phyloP scores from a whole-genome alignment of 2,329 filamentous ascomycete species.

The Beauveria pseudobassiana region DNA sequence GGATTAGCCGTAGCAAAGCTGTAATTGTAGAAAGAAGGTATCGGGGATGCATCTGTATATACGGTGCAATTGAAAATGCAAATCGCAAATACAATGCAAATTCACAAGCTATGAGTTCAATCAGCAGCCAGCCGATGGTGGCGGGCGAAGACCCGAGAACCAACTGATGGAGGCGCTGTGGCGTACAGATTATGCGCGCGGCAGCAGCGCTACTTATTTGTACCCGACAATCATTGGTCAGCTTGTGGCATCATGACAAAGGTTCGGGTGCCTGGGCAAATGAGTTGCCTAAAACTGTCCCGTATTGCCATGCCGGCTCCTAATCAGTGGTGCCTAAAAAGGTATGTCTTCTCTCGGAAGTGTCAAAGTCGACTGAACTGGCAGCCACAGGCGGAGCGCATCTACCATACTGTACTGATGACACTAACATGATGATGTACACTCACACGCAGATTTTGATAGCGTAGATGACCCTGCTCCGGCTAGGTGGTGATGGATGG shows the following conservation, averaged over 20 bases:
- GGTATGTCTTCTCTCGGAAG: neutral
- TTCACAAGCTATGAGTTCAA: neutral
- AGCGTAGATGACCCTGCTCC: neutral
- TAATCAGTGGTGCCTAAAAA: neutral
- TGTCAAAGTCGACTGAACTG: conserved; percentile 2
- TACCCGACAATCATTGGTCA: neutral
- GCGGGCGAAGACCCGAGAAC: neutral
- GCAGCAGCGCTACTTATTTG: neutral
- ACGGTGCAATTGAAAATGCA: neutral
- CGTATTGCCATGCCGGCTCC: neutral
- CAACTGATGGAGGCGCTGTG: neutral
- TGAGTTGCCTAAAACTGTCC: neutral
- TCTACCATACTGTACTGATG: neutral
- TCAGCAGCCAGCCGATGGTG: neutral
- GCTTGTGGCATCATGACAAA: neutral
- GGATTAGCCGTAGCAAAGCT: neutral
- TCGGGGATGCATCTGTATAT: neutral
- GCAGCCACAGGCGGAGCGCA: neutral
- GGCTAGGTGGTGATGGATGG: neutral
- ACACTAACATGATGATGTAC: neutral
- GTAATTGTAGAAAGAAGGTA: neutral
- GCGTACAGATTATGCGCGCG: conserved; percentile 5
- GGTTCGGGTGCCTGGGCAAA: neutral
- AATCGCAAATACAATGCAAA: neutral
- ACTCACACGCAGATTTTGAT: neutral